A percentile compares a stretch with the other conserved stretches of the same genome.
These are phyloP conservation scores for Fraxinus americana DNA, from an alignment of 257 asterid species.

Conservation along the genomic window DNA sequence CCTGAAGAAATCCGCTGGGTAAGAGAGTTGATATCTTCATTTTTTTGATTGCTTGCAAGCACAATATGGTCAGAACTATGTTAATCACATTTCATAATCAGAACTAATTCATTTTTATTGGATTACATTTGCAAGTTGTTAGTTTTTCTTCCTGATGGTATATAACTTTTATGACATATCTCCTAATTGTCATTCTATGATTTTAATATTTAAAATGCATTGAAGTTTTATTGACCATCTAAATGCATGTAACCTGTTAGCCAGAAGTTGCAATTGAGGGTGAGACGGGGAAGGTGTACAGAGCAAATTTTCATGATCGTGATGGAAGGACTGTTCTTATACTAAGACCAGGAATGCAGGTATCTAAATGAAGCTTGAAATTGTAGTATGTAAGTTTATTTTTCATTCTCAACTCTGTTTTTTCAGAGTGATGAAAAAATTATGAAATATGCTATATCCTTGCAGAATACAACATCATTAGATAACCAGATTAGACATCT, in stretches of 20 bases:
- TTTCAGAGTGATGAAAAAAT: background rate
- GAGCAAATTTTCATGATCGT: slow-evolving; percentile 87
- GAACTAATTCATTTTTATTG: background rate
- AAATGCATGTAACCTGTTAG: slow-evolving; percentile 40
- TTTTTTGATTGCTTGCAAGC: background rate
- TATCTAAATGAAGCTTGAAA: slow-evolving; percentile 23
- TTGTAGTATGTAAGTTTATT: too few relatives aligned
- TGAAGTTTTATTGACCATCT: slow-evolving; percentile 11
- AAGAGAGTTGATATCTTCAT: slow-evolving; percentile 11
- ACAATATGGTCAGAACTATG: background rate
- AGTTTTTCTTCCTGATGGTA: slow-evolving; percentile 8
- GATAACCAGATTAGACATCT: slow-evolving; percentile 88
- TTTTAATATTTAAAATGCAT: background rate
- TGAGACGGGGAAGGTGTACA: slow-evolving; percentile 82
- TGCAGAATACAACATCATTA: slow-evolving; percentile 75
- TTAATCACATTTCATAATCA: background rate
- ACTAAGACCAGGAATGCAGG: slow-evolving; percentile 91
- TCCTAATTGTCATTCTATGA: background rate
- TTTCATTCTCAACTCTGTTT: background rate
- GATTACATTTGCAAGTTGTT: background rate
- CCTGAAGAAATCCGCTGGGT: slow-evolving; percentile 99
- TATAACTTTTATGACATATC: background rate
- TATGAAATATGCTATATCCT: slow-evolving; percentile 7
- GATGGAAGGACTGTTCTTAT: slow-evolving; percentile 84
- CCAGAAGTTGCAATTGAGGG: slow-evolving; percentile 83